Base-by-base conservation (phyloP, 2,329 filamentous ascomycete species). In the Scleromitrula shiraiana region DNA sequence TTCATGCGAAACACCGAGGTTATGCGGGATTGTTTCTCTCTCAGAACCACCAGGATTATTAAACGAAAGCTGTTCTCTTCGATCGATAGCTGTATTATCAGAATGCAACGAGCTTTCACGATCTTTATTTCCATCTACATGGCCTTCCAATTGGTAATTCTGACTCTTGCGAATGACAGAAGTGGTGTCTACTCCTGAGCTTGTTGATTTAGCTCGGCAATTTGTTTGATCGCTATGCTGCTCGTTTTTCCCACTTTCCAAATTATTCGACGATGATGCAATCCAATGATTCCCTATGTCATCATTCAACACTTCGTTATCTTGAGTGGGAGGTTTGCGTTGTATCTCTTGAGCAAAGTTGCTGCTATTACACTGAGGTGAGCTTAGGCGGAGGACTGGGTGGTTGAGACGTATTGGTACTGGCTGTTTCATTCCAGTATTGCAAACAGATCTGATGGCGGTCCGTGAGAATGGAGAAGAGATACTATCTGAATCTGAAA, bases 261-360 rank as follows among this genome's bases (percentile, higher is more conserved):
- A 24, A n/a, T 5, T 33, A 15, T 39, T 30, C 26, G 37, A 15
- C 38, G 29, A 14, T 22, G 46, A 17, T 17, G 39, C 47, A 22
- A 59, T 49, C 62, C 60, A 64, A n/a, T 49, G 54, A 35, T 56
- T 49, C 62, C 62, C 64, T 33, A 54, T 49, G 5, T 61, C 52
- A 33, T 63, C 57, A 8, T 63, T 56, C 10, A 55, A 7, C n/a
- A 47, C 23, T 42, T 61, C 55, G 12, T 59, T 59, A 23, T 49
- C 52, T 12, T 53, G 49, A 8, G 60, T 41, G 4, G 50, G 42
- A 12, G 50, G 24, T 22, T 51, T 50, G 10, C 23, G 26, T 27
- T 41, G 43, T 38, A 60, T 60, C 29, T 61, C 45, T 33, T 61
- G 54, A 12, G 56, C 61, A 23, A 54, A 35, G 19, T 54, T 55